Evolutionary conservation across 2,329 filamentous ascomycete species (phyloP), one percentile per base, ranked within the genome.

Genomic region (Fusarium napiforme): DNA sequence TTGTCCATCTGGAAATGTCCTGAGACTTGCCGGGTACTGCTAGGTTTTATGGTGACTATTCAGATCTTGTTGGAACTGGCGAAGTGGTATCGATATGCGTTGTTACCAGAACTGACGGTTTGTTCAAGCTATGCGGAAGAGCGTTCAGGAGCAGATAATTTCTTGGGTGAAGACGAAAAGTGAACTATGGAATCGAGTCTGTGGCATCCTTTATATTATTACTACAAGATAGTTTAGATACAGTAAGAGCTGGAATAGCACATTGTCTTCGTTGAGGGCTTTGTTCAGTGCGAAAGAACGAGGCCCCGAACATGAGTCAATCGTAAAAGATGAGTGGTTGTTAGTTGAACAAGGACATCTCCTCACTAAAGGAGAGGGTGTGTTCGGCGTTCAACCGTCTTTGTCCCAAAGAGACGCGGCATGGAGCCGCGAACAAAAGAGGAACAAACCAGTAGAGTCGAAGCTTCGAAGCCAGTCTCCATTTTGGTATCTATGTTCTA

Each of bases 131-230:
- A 26, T 55, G 36, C 23, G 4, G 26, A 36, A 37, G n/a, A 36
- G n/a, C 19, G 30, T 58, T 36, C 23, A 40, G 50, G 23, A 28
- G 19, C 26, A 55, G 10, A 28, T n/a, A n/a, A n/a, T 55, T 40
- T 26, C 50, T 60, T 49, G 40, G 21, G 39, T n/a, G 18, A 46
- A 60, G 36, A 37, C 36, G 21, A 37, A 39, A 12, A 9, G 10
- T 23, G 30, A 63, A n/a, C 32, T 8, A 16, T 21, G 11, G 15
- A 32, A 19, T 19, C 21, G 21, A 28, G 34, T 40, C 16, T 23
- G n/a, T 15, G 36, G 12, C 21, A 28, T 34, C 49, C 36, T 57
- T 69, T 62, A 71, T 72, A 71, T 71, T 72, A 67, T 71, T 67
- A 57, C 64, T 71, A 71, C 32, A 32, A 43, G 32, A 58, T 40